phyloP scores from a whole-genome alignment of 148 eudicot species.

The Arctostaphylos glauca region DNA sequence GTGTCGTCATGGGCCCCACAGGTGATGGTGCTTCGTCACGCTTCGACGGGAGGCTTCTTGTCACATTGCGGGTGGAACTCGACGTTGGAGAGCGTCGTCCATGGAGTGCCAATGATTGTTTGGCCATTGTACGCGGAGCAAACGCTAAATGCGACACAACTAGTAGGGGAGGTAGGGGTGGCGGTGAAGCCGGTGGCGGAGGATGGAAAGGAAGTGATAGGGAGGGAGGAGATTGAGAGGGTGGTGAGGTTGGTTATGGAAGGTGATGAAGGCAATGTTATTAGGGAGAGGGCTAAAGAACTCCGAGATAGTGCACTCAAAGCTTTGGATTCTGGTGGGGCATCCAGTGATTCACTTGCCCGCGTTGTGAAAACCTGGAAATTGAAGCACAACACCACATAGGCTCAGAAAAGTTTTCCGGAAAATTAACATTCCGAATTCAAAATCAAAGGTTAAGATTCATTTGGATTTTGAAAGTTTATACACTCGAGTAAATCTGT shows the following conservation, averaged over 20 bases:
- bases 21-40: slow-evolving; percentile 21
- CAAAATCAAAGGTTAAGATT: no score
- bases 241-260: slow-evolving; percentile 29
- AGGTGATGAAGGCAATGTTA: slow-evolving; percentile 19
- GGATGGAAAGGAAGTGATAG: background rate
- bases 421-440: no score
- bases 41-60: slow-evolving; percentile 15
- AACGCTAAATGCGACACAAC: slow-evolving; percentile 21
- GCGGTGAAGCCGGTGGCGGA: slow-evolving; percentile 15
- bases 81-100: slow-evolving; percentile 13
- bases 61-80: slow-evolving; percentile 37
- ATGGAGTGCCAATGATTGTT: slow-evolving; percentile 27
- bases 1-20: slow-evolving; percentile 28
- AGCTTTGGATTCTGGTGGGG: slow-evolving; percentile 13
- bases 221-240: slow-evolving; percentile 19
- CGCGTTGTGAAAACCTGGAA: background rate
- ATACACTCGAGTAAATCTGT: no score
- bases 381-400: background rate
- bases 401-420: no score
- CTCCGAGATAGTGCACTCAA: slow-evolving; percentile 17
- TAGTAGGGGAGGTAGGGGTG: slow-evolving; percentile 20
- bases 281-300: slow-evolving; percentile 20
- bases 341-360: slow-evolving; percentile 14
- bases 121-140: slow-evolving; percentile 35
- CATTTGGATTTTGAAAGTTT: no score